Percentiles rank a stretch among this genome's conserved stretches.
Conservation (phyloP, 2,329 filamentous ascomycete species). For the Coniochaeta prunicola region DNA sequence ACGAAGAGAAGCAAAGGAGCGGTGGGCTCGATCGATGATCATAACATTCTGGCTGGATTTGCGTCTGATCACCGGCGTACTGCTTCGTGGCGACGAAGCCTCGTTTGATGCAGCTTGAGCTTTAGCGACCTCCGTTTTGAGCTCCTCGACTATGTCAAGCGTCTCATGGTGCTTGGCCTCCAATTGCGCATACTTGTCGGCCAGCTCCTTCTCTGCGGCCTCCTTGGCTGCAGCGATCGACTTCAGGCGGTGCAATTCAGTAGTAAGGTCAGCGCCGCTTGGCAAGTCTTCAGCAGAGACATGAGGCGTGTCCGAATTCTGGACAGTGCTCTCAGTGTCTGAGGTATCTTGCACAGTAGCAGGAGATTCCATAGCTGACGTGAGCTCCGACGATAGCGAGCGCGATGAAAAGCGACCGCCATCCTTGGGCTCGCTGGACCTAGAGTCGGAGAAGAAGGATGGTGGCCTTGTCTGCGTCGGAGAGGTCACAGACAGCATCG, state of each 20-base stretch:
- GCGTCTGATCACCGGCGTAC: slow-evolving; percentile 76
- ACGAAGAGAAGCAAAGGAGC: slow-evolving; percentile 81
- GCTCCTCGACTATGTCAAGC: slow-evolving; percentile 79
- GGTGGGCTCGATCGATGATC: slow-evolving; percentile 81
- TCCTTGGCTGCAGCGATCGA: slow-evolving; percentile 70
- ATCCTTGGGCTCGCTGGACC: slow-evolving; percentile 64
- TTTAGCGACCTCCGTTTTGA: slow-evolving; percentile 79
- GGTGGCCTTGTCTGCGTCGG: slow-evolving; percentile 52
- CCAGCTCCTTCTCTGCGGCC: slow-evolving; percentile 62
- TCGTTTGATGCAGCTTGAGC: slow-evolving; percentile 53
- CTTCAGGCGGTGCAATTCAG: slow-evolving; percentile 67
- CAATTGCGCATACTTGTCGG: slow-evolving; percentile 74
- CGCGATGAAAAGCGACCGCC: slow-evolving; percentile 64
- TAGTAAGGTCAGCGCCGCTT: slow-evolving; percentile 28
- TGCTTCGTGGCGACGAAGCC: slow-evolving; percentile 53
- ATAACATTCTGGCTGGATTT: slow-evolving; percentile 89
- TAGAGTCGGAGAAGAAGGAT: slow-evolving; percentile 78
- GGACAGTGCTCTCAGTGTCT: slow-evolving; percentile 47
- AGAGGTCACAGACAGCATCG: slow-evolving; percentile 45
- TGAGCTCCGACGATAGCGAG: slow-evolving; percentile 90
- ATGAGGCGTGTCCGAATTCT: slow-evolving; percentile 26
- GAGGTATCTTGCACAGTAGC: slow-evolving; percentile 52
- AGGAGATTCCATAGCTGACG: slow-evolving; percentile 73
- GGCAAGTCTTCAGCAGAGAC: slow-evolving; percentile 6
- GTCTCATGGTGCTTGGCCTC: slow-evolving; percentile 76